Evolutionary conservation across 768 basidiomycete species (phyloP), one percentile per base, ranked within the genome.

Genomic region (Dioszegia crocea): DNA sequence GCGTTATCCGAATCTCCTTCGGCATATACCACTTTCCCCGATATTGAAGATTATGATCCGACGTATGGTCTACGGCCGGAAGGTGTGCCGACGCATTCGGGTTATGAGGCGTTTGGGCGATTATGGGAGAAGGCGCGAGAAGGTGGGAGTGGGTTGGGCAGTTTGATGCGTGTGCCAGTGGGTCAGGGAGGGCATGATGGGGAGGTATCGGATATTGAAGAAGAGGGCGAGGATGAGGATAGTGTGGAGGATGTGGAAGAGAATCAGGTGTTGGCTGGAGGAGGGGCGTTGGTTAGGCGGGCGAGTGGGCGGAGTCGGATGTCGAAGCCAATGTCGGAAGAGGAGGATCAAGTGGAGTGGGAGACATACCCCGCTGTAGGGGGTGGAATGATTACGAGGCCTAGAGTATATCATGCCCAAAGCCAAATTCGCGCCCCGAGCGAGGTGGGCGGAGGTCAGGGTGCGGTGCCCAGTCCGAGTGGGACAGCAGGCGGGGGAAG

Each of bases 1-100:
- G 58, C 67, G 23, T 52, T 60, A 9, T 63, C 65, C 3, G 72
- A 74, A 54, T 74, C 76, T 17, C 73, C 76, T 1, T 74, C 78
- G 11, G 66, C 71, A 1, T 74, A 75, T 46, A 77, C 78, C n/a
- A 77, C 80, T 10, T 83, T 84, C 55, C 83, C 84, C 19, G 83
- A 84, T 31, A 80, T 91, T 30, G 92, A 96, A 78, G 86, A 88
- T 61, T 96, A 89, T 75, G 94, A 98, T 69, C 94, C 92, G 0
- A 97, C 94, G 0, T 97, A 99, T 71, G 94, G 94, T 16, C 80
- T 98, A 12, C 86, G 94, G 24, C 91, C 91, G 0, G 93, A 97
- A 70, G 88, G 89, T 1, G 80, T 94, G 1, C 92, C 92, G 0
- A 82, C 83, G 1, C 93, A 91, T 78, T 87, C 86, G 60, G 83